phyloP scores from a whole-genome alignment of 192 early-diverging fungal species.

The Coemansia sp. region DNA sequence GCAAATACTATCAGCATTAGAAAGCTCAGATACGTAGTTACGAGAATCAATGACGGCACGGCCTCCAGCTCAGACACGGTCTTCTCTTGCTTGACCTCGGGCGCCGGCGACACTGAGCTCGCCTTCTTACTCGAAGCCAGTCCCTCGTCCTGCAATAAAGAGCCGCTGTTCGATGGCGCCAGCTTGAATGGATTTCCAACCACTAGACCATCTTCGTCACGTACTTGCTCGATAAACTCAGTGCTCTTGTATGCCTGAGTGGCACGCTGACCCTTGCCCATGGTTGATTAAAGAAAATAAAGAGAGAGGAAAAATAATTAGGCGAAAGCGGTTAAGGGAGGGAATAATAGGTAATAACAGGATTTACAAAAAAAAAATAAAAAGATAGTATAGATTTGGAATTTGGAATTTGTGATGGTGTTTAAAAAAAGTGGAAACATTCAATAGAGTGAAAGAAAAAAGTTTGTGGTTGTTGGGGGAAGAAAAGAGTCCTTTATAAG shows the following conservation, averaged over 20 bases:
- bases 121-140: neutral
- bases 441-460: neutral
- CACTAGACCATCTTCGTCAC: conserved; percentile 27
- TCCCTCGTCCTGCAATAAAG: conserved; percentile 12
- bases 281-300: neutral
- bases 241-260: conserved; percentile 38
- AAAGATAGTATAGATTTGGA: neutral
- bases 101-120: neutral
- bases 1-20: conserved; percentile 92
- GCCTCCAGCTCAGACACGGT: conserved; percentile 23
- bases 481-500: neutral
- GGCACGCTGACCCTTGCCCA: conserved; percentile 51
- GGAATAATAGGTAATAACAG: neutral
- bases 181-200: conserved; percentile 28
- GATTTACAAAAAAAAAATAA: neutral
- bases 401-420: too few relatives aligned
- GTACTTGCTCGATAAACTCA: conserved; percentile 40
- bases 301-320: neutral
- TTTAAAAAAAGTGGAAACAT: neutral
- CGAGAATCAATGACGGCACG: conserved; percentile 78
- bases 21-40: conserved; percentile 94
- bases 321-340: neutral
- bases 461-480: neutral
- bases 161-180: conserved; percentile 31
- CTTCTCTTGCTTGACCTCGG: neutral